phyloP scores from a whole-genome alignment of 2,329 filamentous ascomycete genomes.

The Scleromitrula shiraiana region DNA sequence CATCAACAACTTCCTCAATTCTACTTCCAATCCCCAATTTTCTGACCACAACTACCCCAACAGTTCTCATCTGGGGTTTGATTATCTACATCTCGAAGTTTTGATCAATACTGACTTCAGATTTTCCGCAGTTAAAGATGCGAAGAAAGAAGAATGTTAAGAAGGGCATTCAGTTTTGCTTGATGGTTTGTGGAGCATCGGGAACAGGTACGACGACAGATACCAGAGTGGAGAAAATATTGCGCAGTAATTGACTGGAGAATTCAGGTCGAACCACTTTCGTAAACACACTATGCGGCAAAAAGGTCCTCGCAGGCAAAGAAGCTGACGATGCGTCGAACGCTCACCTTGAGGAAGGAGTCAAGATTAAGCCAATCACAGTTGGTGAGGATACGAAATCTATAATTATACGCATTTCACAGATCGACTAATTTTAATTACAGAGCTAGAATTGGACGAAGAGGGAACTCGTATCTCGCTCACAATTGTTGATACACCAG shows the following conservation, averaged over 20 bases:
- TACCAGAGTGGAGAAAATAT: not conserved
- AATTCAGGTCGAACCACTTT: conserved; percentile 86
- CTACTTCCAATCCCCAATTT: conserved; percentile 24
- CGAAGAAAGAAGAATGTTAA: conserved; percentile 99
- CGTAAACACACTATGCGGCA: conserved; percentile 97
- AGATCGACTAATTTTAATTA: conserved; percentile 23
- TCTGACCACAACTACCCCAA: conserved; percentile 24
- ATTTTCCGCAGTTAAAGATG: conserved; percentile 69
- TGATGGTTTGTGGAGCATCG: conserved; percentile 99
- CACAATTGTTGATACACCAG: conserved; percentile 96
- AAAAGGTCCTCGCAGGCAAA: conserved; percentile 83
- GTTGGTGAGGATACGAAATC: no score
- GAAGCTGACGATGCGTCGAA: conserved; percentile 83
- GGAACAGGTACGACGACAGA: conserved; percentile 68
- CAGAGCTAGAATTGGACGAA: conserved; percentile 92
- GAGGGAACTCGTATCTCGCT: conserved; percentile 97
- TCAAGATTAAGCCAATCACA: conserved; percentile 97
- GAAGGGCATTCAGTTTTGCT: conserved; percentile 91
- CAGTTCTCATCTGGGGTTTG: conserved; percentile 24
- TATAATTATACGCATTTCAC: no score
- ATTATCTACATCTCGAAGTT: conserved; percentile 17
- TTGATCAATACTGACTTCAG: conserved; percentile 20
- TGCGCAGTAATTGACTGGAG: conserved; percentile 14
- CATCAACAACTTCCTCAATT: conserved; percentile 11
- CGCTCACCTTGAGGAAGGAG: conserved; percentile 90